Evolutionary conservation across 805 yeast species (phyloP), one percentile per base, ranked within the genome.

Genomic region (Candida hungchunana): DNA sequence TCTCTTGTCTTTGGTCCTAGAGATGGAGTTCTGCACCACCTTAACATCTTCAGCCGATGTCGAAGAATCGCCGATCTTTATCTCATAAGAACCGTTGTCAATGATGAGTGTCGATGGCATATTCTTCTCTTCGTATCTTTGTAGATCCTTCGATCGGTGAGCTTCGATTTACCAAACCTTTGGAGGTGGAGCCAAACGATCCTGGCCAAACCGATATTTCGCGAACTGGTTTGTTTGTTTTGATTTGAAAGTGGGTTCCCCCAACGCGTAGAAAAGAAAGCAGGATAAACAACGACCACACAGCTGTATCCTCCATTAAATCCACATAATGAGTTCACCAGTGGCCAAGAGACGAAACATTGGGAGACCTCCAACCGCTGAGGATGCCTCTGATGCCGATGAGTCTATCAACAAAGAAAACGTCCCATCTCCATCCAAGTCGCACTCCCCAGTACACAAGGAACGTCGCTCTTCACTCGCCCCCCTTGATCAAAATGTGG

Each of bases 61-160:
- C n/a, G n/a, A n/a, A n/a, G n/a, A n/a, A n/a, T n/a, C n/a, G 0
- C 88, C 90, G 26, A 74, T 67, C 53, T 90, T 90, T 36, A 93
- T 71, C 41, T 76, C 76, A 54, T 84, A 84, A 0, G 95, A 79
- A 1, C 98, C 98, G 66, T 93, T 93, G 52, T 93, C 98, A 12
- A 93, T 61, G 5, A 93, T 76, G 18, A 90, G 45, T 6, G 60
- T 62, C 22, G 22, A 28, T 12, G 36, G 23, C 43, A 36, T 25
- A n/a, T n/a, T n/a, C n/a, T n/a, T n/a, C n/a, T n/a, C n/a, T n/a
- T n/a, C n/a, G n/a, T n/a, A n/a, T n/a, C n/a, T n/a, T n/a, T n/a
- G n/a, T n/a, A n/a, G n/a, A n/a, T n/a, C n/a, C n/a, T n/a, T n/a
- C n/a, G n/a, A n/a, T n/a, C n/a, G n/a, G n/a, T n/a, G n/a, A n/a